These are phyloP conservation scores for Sarcomyxa edulis DNA, from an alignment of 768 basidiomycete species.

Conservation along the genomic window DNA sequence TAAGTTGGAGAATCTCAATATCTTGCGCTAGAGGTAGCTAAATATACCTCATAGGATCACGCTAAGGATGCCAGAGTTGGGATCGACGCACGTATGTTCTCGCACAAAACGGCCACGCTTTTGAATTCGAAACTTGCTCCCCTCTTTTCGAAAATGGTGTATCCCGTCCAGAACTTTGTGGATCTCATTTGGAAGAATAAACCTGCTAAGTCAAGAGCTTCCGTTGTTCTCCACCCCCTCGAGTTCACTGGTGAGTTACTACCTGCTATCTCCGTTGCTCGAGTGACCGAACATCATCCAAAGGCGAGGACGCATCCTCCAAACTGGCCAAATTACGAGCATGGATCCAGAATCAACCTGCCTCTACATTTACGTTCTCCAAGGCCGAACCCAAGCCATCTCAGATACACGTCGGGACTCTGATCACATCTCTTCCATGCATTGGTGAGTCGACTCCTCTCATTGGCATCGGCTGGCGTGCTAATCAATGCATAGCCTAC, in stretches of 20 bases:
- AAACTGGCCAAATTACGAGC: conserved; percentile 70
- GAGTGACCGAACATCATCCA: conserved; percentile 1
- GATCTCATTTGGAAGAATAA: conserved; percentile 81
- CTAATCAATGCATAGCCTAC: conserved; percentile 50
- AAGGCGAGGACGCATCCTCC: conserved; percentile 53
- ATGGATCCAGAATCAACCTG: conserved; percentile 62
- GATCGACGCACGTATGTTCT: conserved; percentile 80
- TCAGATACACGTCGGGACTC: conserved; percentile 62
- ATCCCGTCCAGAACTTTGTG: conserved; percentile 78
- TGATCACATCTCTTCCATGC: conserved; percentile 63
- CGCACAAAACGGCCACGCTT: conserved; percentile 61
- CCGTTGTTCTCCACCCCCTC: conserved; percentile 62
- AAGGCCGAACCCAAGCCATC: conserved; percentile 53
- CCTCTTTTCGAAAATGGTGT: conserved; percentile 63
- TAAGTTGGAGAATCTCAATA: conserved; percentile 28
- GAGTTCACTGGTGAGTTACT: conserved; percentile 54
- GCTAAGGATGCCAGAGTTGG: conserved; percentile 55
- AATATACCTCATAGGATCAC: conserved; percentile 23
- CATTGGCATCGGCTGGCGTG: too few relatives aligned
- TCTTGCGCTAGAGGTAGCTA: background rate
- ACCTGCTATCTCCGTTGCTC: too few relatives aligned
- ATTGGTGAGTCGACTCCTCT: conserved; percentile 47
- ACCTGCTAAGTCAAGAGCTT: conserved; percentile 60
- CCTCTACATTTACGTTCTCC: conserved; percentile 56
- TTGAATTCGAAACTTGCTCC: conserved; percentile 51